Percentiles rank a stretch among this genome's conserved stretches.
These are phyloP conservation scores for Blastobotrys chiropterorum DNA, from an alignment of 805 yeast species.

Conservation along the genomic window DNA sequence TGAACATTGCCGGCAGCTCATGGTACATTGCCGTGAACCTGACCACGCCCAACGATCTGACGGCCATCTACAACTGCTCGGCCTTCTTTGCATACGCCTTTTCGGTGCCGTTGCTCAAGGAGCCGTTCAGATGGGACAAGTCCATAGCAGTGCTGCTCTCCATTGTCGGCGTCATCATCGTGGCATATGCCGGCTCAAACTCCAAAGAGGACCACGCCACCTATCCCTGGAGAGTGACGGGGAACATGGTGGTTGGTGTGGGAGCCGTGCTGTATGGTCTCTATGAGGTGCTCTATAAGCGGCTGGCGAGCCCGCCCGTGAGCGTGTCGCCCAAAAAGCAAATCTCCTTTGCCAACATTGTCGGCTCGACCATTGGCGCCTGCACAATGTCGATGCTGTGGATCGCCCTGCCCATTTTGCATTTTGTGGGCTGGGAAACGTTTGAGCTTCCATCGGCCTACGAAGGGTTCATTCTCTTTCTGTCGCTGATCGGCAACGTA, in stretches of 20 bases:
- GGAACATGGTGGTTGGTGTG: conserved; percentile 60
- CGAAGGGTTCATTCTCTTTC: conserved; percentile 40
- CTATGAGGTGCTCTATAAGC: conserved; percentile 79
- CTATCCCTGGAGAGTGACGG: conserved; percentile 58
- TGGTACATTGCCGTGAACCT: conserved; percentile 83
- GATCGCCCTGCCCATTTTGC: conserved; percentile 42
- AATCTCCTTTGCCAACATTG: conserved; percentile 72
- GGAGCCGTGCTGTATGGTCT: conserved; percentile 79
- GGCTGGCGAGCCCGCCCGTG: conserved; percentile 67
- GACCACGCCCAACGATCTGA: conserved; percentile 78
- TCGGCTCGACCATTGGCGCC: conserved; percentile 62
- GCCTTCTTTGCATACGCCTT: conserved; percentile 85
- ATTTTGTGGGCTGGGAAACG: conserved; percentile 49
- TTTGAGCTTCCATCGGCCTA: conserved; percentile 46
- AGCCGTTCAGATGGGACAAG: conserved; percentile 57
- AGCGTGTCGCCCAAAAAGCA: conserved; percentile 60
- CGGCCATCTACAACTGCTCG: conserved; percentile 86
- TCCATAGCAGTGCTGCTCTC: conserved; percentile 65
- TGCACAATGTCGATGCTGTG: conserved; percentile 48
- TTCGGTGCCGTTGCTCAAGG: conserved; percentile 68
- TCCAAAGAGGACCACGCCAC: conserved; percentile 23
- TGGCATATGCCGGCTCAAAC: conserved; percentile 51
- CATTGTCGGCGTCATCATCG: conserved; percentile 66
- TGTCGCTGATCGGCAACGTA: conserved; percentile 59
- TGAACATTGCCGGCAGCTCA: conserved; percentile 71